A percentile compares a stretch with the other conserved stretches of the same genome.
Evolutionary conservation across 2,329 filamentous ascomycete genomes (phyloP).

Genomic region (Ophiostoma triangulosporum): DNA sequence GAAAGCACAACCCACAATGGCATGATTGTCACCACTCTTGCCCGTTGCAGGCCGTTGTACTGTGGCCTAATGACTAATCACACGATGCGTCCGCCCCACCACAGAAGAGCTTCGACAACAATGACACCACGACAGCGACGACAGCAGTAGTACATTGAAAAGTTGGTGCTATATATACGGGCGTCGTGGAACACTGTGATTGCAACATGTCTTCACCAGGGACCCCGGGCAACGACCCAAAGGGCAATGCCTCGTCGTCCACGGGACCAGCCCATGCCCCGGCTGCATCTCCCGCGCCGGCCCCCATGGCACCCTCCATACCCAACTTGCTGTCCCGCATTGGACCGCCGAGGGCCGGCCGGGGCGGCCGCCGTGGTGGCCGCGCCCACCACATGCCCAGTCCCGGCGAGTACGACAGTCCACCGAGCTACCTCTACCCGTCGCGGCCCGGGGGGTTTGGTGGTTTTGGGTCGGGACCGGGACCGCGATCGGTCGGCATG

Average conservation of each 20-base stretch:
- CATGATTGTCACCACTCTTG: no score
- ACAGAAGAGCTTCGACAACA: no score
- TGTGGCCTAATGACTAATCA: no score
- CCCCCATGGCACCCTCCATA: slow-evolving; percentile 42
- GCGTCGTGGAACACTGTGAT: no score
- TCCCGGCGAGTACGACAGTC: neutral
- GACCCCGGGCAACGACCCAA: neutral
- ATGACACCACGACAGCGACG: no score
- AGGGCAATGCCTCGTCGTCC: neutral
- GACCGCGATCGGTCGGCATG: neutral
- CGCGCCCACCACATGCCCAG: neutral
- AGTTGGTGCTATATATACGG: no score
- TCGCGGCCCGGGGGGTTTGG: neutral
- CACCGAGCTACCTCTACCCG: neutral
- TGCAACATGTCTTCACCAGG: neutral
- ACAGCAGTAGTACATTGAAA: no score
- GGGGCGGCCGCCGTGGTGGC: slow-evolving; percentile 15
- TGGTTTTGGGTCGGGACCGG: no score
- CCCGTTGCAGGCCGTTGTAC: no score
- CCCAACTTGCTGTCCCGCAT: slow-evolving; percentile 56
- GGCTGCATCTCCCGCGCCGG: slow-evolving; percentile 40
- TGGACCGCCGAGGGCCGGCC: slow-evolving; percentile 8
- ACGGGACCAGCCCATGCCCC: neutral
- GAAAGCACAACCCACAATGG: no score
- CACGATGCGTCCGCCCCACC: no score